A percentile compares a stretch with the other conserved stretches of the same genome.
Conservation (phyloP, 768 basidiomycete species). For the Ramaria rubella region DNA sequence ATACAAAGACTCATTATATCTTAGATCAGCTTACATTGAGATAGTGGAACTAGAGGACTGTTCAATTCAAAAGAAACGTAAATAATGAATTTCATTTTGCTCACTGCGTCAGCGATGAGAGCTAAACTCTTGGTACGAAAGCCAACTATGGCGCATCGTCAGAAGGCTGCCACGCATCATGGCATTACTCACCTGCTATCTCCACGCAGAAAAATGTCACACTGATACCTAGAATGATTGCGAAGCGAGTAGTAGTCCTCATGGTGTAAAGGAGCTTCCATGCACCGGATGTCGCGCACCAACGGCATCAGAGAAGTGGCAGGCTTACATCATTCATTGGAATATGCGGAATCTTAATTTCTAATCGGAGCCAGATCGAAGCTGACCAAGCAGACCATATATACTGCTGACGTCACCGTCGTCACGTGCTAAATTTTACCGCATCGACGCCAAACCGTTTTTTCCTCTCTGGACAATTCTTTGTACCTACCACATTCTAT, state of each 20-base stretch:
- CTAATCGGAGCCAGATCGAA: too few species aligned
- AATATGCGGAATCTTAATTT: too few species aligned
- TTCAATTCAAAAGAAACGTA: not conserved
- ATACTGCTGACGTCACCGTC: too few species aligned
- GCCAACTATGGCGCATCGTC: conserved; percentile 37
- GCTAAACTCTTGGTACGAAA: conserved; percentile 50
- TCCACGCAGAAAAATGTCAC: not conserved
- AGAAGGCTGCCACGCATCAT: not conserved
- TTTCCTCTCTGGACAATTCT: too few species aligned
- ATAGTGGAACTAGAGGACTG: conserved; percentile 44
- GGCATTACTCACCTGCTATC: not conserved
- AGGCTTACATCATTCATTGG: too few species aligned
- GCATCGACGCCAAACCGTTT: too few species aligned
- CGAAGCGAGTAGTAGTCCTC: not conserved
- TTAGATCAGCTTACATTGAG: conserved; percentile 39
- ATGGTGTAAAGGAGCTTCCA: too few species aligned
- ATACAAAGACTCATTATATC: conserved; percentile 30
- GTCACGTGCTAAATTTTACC: too few species aligned
- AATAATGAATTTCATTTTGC: conserved; percentile 16
- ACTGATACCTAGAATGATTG: not conserved
- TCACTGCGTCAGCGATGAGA: conserved; percentile 49
- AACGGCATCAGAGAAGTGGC: too few species aligned
- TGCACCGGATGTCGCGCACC: too few species aligned
- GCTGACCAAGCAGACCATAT: too few species aligned
- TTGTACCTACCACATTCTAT: too few species aligned